Percentiles rank a stretch among this genome's conserved stretches.
phyloP scores from a whole-genome alignment of 192 early-diverging fungal genomes.

The Backusella circina region DNA sequence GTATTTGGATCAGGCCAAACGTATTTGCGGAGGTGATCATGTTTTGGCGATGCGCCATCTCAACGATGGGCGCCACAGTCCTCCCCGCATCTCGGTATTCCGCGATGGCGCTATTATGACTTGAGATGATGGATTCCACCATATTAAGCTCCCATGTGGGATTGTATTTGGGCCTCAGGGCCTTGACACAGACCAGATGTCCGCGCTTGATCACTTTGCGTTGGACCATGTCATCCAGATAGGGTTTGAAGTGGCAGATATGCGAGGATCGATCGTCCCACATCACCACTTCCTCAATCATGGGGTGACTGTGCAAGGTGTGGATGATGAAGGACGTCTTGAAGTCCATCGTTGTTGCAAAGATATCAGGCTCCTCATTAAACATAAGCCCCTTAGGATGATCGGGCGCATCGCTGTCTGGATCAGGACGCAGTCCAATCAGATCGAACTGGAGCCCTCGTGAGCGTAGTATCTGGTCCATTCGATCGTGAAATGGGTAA shows the following conservation, averaged over 20 bases:
- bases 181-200: constrained; percentile 1
- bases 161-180: constrained; percentile 16
- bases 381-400: background rate
- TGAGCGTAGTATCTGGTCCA: constrained; percentile 13
- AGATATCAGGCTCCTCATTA: background rate
- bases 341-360: constrained; percentile 28
- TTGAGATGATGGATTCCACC: background rate
- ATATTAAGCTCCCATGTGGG: constrained; percentile 9
- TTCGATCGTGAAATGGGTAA: constrained; percentile 20
- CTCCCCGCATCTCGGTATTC: background rate
- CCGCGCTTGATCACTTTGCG: background rate
- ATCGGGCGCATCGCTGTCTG: background rate
- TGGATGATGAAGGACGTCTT: constrained; percentile 27
- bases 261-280: constrained; percentile 29
- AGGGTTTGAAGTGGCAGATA: constrained; percentile 7
- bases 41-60: background rate
- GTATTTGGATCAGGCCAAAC: background rate
- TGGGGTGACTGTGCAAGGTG: constrained; percentile 1
- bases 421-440: constrained; percentile 32
- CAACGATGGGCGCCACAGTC: background rate
- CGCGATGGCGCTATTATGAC: constrained; percentile 1
- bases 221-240: background rate
- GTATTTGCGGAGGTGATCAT: background rate
- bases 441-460: constrained; percentile 23
- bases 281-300: constrained; percentile 16